A percentile compares a stretch with the other conserved stretches of the same genome.
Conservation (phyloP, 192 early-diverging fungal genomes). For the Umbelopsis sp. region DNA sequence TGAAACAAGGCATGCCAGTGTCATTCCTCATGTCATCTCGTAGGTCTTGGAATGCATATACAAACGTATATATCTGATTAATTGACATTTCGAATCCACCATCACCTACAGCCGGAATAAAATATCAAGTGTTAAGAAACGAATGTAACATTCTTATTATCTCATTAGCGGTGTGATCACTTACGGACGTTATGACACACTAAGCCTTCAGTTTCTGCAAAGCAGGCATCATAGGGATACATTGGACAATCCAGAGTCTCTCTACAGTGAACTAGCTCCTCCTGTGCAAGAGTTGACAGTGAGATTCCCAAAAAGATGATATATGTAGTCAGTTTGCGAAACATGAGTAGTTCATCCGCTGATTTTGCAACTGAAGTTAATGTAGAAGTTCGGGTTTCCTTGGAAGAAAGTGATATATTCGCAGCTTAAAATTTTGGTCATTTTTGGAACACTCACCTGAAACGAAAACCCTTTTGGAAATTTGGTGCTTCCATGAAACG, state of each 20-base stretch:
- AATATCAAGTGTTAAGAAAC: not conserved
- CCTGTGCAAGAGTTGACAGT: not conserved
- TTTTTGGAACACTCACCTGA: no score
- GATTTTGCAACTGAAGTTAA: not conserved
- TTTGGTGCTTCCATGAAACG: no score
- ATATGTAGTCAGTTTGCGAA: not conserved
- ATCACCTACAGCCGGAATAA: not conserved
- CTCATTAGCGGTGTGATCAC: not conserved
- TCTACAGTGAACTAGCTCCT: slow-evolving; percentile 17
- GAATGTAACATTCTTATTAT: not conserved
- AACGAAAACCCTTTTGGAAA: no score
- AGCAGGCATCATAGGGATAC: slow-evolving; percentile 37
- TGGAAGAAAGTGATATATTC: not conserved
- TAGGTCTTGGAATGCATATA: slow-evolving; percentile 18
- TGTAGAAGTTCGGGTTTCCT: not conserved
- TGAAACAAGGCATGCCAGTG: slow-evolving; percentile 29
- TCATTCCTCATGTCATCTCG: slow-evolving; percentile 22
- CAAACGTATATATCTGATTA: slow-evolving; percentile 19
- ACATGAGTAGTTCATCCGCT: not conserved
- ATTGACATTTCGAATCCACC: slow-evolving; percentile 33
- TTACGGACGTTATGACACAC: slow-evolving; percentile 28
- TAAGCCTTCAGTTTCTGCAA: slow-evolving; percentile 27
- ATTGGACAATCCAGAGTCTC: slow-evolving; percentile 33
- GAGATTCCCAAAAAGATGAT: not conserved
- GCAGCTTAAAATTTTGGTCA: no score